Conservation (phyloP, 2,329 filamentous ascomycete species). For the Sphaerulina populicola region DNA sequence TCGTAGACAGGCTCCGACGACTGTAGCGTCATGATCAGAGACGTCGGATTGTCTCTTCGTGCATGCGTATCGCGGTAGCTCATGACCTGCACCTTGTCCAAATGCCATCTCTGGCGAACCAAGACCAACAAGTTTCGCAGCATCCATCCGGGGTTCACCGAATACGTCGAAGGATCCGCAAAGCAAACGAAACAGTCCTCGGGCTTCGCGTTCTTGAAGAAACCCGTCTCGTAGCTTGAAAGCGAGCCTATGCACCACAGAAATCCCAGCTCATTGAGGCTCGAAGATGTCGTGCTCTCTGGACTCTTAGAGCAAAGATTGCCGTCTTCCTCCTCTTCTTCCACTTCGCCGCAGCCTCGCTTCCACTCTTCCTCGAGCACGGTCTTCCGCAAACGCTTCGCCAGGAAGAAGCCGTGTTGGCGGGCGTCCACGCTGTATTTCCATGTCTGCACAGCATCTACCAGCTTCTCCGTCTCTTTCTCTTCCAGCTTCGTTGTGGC, state of each 20-base stretch:
- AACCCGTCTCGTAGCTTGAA: constrained; percentile 71
- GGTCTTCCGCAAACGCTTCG: constrained; percentile 56
- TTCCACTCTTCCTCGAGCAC: constrained; percentile 31
- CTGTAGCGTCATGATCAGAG: constrained; percentile 63
- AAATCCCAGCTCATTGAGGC: constrained; percentile 52
- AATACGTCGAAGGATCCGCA: constrained; percentile 85
- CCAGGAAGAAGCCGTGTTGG: constrained; percentile 94
- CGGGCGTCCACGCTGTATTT: constrained; percentile 69
- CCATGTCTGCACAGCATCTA: constrained; percentile 82
- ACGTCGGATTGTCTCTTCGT: constrained; percentile 69
- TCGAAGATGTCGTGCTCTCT: constrained; percentile 45
- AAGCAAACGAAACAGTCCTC: constrained; percentile 78
- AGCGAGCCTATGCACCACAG: constrained; percentile 71
- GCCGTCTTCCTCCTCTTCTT: constrained; percentile 29
- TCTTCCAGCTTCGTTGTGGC: constrained; percentile 49
- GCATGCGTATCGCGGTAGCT: constrained; percentile 81
- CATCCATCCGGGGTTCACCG: constrained; percentile 83
- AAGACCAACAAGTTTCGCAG: constrained; percentile 81
- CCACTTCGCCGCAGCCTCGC: constrained; percentile 24
- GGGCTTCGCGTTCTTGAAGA: constrained; percentile 66
- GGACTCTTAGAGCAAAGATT: constrained; percentile 32
- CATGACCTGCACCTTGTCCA: constrained; percentile 70
- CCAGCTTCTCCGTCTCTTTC: constrained; percentile 67
- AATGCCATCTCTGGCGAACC: constrained; percentile 69
- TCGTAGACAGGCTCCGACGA: constrained; percentile 42